Evolutionary conservation across 2,329 filamentous ascomycete species (phyloP).

Genomic region (Microcyclosporella mali): DNA sequence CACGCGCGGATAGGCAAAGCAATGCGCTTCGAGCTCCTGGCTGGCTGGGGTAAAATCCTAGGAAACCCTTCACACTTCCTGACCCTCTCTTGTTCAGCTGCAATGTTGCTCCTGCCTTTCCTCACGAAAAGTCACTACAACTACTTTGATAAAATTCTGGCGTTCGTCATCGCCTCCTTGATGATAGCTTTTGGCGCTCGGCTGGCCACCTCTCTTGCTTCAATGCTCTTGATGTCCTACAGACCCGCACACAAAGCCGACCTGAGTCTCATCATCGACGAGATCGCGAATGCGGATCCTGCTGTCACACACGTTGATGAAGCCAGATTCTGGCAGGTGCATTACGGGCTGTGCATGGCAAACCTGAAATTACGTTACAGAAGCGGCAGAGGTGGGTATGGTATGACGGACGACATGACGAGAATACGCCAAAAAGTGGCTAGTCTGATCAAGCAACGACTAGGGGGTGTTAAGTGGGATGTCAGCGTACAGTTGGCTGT

Average conservation of each 20-base stretch:
- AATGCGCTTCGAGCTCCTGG: slow-evolving; percentile 78
- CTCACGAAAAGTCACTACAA: slow-evolving; percentile 74
- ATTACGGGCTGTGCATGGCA: slow-evolving; percentile 94
- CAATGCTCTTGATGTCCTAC: slow-evolving; percentile 96
- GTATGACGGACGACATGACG: slow-evolving; percentile 52
- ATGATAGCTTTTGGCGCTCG: slow-evolving; percentile 87
- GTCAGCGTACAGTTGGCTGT: slow-evolving; percentile 72
- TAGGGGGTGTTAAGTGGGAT: slow-evolving; percentile 90
- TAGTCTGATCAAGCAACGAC: slow-evolving; percentile 72
- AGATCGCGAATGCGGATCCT: slow-evolving; percentile 71
- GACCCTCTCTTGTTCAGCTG: slow-evolving; percentile 75
- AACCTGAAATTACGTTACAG: slow-evolving; percentile 74
- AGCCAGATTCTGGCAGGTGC: slow-evolving; percentile 96
- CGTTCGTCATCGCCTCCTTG: slow-evolving; percentile 69
- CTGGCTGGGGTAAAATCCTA: slow-evolving; percentile 75
- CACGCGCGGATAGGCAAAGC: slow-evolving; percentile 87
- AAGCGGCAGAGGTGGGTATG: slow-evolving; percentile 55
- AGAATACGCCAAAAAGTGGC: slow-evolving; percentile 70
- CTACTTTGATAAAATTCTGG: slow-evolving; percentile 77
- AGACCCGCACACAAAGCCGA: slow-evolving; percentile 41
- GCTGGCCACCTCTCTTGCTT: slow-evolving; percentile 76
- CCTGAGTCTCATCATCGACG: slow-evolving; percentile 69
- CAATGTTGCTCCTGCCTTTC: slow-evolving; percentile 75
- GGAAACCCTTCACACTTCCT: slow-evolving; percentile 94
- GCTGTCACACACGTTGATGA: slow-evolving; percentile 74